phyloP scores from a whole-genome alignment of 2,329 filamentous ascomycete genomes.

The Pseudonectria foliicola region DNA sequence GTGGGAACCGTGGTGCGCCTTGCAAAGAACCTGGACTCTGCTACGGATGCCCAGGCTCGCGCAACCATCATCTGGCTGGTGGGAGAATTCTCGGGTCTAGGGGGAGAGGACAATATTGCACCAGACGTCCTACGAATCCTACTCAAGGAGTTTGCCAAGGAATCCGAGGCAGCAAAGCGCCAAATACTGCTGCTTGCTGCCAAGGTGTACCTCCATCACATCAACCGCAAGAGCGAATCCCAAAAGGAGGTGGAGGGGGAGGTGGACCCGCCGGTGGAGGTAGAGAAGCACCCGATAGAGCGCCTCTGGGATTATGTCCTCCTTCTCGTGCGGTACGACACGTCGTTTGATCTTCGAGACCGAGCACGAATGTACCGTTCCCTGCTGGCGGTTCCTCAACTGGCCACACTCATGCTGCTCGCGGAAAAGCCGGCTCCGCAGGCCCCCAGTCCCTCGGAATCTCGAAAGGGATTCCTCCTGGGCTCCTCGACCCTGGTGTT shows the following conservation, averaged over 20 bases:
- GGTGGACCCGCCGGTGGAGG: slow-evolving; percentile 23
- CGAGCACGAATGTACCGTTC: slow-evolving; percentile 82
- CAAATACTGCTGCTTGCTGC: slow-evolving; percentile 89
- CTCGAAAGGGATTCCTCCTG: slow-evolving; percentile 66
- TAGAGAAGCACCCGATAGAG: slow-evolving; percentile 56
- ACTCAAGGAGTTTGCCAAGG: slow-evolving; percentile 74
- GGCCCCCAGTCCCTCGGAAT: slow-evolving; percentile 81
- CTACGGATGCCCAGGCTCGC: slow-evolving; percentile 78
- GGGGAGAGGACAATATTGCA: slow-evolving; percentile 81
- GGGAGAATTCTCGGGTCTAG: slow-evolving; percentile 79
- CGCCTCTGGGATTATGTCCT: slow-evolving; percentile 80
- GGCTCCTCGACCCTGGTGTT: slow-evolving; percentile 83
- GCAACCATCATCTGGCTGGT: slow-evolving; percentile 97
- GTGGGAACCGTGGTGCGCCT: slow-evolving; percentile 78
- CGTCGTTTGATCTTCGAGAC: slow-evolving; percentile 90
- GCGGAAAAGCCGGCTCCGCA: slow-evolving; percentile 93
- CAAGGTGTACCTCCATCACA: slow-evolving; percentile 90
- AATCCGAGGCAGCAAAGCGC: slow-evolving; percentile 78
- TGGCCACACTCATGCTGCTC: slow-evolving; percentile 83
- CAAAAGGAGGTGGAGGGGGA: slow-evolving; percentile 29
- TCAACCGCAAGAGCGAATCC: slow-evolving; percentile 55
- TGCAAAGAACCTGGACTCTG: slow-evolving; percentile 84
- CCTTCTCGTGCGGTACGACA: slow-evolving; percentile 83
- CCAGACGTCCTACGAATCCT: slow-evolving; percentile 87
- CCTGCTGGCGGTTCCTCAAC: slow-evolving; percentile 73